Evolutionary conservation across 2,329 filamentous ascomycete genomes (phyloP), one percentile per base, ranked within the genome.

Genomic region (Colletotrichum australisinense): DNA sequence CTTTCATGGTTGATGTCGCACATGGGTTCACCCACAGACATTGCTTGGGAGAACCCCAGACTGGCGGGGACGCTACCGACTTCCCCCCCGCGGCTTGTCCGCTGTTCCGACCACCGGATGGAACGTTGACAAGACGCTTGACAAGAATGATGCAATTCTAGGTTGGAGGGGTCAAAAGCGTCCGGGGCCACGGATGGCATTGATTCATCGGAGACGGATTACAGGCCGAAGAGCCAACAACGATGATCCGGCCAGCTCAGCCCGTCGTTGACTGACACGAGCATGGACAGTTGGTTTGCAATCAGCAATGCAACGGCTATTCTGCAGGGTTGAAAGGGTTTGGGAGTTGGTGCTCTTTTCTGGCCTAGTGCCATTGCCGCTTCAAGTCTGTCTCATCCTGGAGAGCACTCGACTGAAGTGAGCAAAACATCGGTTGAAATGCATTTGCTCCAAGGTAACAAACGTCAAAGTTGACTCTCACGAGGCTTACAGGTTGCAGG

Each of bases 71-170:
- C 46, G n/a, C 56, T 30, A 30, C 24, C 69, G 35, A 32, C 16
- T 49, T 5, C 56, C 28, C 46, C 57, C 57, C 49, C 8, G 46
- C 38, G 32, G 59, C 42, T 22, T n/a, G 26, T 28, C 26, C 22
- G 42, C 42, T 46, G 16, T n/a, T 46, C 16, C 16, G 19, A 46
- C 42, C 42, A 46, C 42, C 42, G 42, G 52, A 52, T 53, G 57
- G 52, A 63, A 68, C 38, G 8, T 69, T 69, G 30, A 64, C 53
- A 72, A 46, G 9, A 64, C 30, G 32, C 24, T 35, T 60, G 55
- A 49, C 46, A 28, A 64, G 32, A 65, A 22, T 46, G 52, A 52
- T 64, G 58, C 59, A 49, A 55, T 56, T 12, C 11, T 68, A 38
- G 24, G 42, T 55, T 56, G 14, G 26, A 49, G 65, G 57, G 52